Evolutionary conservation across 1,284 basidiomycete genomes (phyloP), one percentile per base, ranked within the genome.

Genomic region (Amylostereum areolatum): DNA sequence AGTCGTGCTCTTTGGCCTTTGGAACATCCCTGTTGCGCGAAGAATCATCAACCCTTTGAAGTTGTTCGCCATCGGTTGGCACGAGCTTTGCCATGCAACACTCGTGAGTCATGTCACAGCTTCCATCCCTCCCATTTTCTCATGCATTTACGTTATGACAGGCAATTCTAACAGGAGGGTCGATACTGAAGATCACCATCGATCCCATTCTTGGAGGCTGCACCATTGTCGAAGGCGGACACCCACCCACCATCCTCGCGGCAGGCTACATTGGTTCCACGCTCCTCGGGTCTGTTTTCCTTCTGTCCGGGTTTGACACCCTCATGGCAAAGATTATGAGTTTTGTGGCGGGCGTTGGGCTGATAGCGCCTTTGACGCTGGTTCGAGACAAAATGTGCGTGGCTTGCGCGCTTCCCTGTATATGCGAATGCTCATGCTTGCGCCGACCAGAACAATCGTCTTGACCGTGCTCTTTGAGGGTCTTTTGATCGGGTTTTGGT

Each of bases 191-290:
- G 59, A 81, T 91, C 48, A 85, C 86, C 39, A 91, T 91, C 50
- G 89, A 91, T 65, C 88, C 88, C 24, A 80, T 84, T 62, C 67
- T 84, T n/a, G 88, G 88, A 29, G 88, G 89, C 12, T 83, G 80
- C 47, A 90, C 86, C 2, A 75, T 81, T 47, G 83, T 90, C 29
- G 79, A 85, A 59, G 89, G 86, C 29, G 88, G 88, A 9, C 71
- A 75, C 52, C 83, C 87, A 12, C 69, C 75, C 9, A 72, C 83
- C 48, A 88, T 89, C 55, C 73, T 91, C 31, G 69, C 81, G 7
- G 76, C 89, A 7, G 88, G 88, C 31, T 91, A 91, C 63, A 62
- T 91, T 42, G 89, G 88, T 28, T 91, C 88, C 12, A 82, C 86
- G 8, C 64, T 89, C 18, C 74, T 91, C 31, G 88, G 88, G n/a